Base-by-base conservation (phyloP, 2,329 filamentous ascomycete genomes). In the Diplodia sapinea region DNA sequence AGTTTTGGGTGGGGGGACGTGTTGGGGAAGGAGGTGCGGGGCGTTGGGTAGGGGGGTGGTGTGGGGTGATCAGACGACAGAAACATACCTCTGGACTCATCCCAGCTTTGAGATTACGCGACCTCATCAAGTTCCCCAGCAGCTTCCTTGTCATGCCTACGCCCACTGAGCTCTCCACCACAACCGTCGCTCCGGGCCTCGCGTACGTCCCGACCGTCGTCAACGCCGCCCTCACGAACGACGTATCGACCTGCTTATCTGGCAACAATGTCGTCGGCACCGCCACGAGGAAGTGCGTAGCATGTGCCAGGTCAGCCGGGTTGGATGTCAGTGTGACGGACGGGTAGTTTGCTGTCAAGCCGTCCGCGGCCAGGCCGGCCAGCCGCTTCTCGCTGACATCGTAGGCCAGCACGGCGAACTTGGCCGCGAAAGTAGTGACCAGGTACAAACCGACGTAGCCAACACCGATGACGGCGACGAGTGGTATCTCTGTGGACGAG, bases 361-460 rank as follows among this genome's bases (percentile, higher is more conserved):
- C 33, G 4, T 65, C 50, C 15, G n/a, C 63, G 1, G 11, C 50
- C 5, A 65, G 13, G 50, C 9, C 29, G 3, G 40, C 50, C n/a
- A 65, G 36, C 12, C 63, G 63, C 52, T 43, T 33, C 17, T 55
- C 47, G 33, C 70, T 71, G 6, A 71, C 38, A 6, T 73, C 72
- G 20, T 68, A 73, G 20, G 81, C 83, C 47, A 85, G 73, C 4
- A 84, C 79, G n/a, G 75, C 69, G 69, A 79, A 83, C 17, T 75
- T 71, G 2, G 69, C 74, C 9, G 80, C 78, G 68, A 85, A 85
- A 17, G 74, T 77, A 6, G 76, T 72, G 52, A 84, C 80, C 11
- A 86, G 81, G 68, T 86, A 82, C 64, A 80, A 79, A 7, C 84
- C 84, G 5, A 86, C 83, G 71, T 85, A 86, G 55, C 84, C 84